phyloP scores from a whole-genome alignment of 2,329 filamentous ascomycete genomes.

The Cryphonectria japonica region DNA sequence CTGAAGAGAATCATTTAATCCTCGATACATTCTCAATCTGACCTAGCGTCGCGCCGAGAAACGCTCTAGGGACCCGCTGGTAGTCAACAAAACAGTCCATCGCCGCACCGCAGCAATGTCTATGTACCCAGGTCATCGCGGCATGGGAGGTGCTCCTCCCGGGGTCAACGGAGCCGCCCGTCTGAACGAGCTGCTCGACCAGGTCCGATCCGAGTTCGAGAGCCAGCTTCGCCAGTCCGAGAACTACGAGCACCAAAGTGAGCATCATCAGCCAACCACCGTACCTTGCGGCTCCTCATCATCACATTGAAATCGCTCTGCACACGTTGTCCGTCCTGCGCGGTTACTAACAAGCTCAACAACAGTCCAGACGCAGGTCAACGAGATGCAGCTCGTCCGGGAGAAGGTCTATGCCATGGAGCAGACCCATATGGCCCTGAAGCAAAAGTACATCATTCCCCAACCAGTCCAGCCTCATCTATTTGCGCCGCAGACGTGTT shows the following conservation, averaged over 20 bases:
- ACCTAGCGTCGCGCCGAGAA: neutral
- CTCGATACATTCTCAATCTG: neutral
- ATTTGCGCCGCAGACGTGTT: too few relatives aligned
- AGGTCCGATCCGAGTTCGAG: constrained; percentile 90
- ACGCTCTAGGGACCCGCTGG: neutral
- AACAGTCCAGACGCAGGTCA: constrained; percentile 83
- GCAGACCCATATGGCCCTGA: constrained; percentile 83
- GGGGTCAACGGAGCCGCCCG: constrained; percentile 59
- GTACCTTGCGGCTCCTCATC: neutral
- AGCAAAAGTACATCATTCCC: constrained; percentile 72
- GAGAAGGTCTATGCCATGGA: constrained; percentile 94
- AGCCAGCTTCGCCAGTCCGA: constrained; percentile 78
- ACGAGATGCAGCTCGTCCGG: constrained; percentile 92
- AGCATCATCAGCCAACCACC: constrained; percentile 32
- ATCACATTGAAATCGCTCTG: neutral
- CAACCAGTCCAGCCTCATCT: too few relatives aligned
- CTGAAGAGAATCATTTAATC: neutral
- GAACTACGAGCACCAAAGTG: constrained; percentile 93
- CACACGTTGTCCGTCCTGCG: constrained; percentile 13
- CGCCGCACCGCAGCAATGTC: constrained; percentile 50
- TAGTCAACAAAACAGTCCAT: neutral
- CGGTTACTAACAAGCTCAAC: constrained; percentile 36
- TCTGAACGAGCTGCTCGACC: constrained; percentile 88
- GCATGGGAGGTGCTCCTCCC: constrained; percentile 72
- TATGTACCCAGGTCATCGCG: constrained; percentile 86